A percentile compares a stretch with the other conserved stretches of the same genome.
Conservation (phyloP, 2,329 filamentous ascomycete species). For the Penicillium sp. region DNA sequence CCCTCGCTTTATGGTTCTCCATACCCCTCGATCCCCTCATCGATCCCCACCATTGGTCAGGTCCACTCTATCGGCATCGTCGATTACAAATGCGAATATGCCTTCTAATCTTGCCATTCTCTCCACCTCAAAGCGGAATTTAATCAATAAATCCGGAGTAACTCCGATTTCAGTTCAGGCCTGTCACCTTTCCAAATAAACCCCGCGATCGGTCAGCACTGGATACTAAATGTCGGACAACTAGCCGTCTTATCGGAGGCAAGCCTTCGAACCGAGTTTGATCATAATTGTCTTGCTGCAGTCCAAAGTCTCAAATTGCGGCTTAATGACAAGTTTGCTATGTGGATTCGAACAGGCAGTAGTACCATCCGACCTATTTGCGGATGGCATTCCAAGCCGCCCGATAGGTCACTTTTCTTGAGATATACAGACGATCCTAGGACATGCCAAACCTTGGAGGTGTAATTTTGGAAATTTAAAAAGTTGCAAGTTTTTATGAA, state of each 20-base stretch:
- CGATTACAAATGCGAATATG: conserved; percentile 21
- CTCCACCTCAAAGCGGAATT: neutral
- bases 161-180: neutral
- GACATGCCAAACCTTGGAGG: too few species aligned
- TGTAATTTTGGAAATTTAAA: neutral
- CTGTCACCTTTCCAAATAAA: neutral
- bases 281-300: neutral
- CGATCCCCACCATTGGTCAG: conserved; percentile 12
- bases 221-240: neutral
- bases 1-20: conserved; percentile 16
- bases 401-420: neutral
- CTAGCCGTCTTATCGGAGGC: neutral
- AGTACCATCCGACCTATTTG: neutral
- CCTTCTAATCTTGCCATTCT: neutral
- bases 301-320: neutral
- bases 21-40: conserved; percentile 26
- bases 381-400: neutral
- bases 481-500: neutral
- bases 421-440: neutral
- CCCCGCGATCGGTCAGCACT: neutral
- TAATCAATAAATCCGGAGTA: conserved; percentile 6
- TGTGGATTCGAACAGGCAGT: neutral
- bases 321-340: neutral
- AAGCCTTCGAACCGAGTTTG: neutral
- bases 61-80: conserved; percentile 2